Percentiles rank a stretch among this genome's conserved stretches.
phyloP scores from a whole-genome alignment of 495 filamentous ascomycete genomes.

The Penicillium longicatenatum region DNA sequence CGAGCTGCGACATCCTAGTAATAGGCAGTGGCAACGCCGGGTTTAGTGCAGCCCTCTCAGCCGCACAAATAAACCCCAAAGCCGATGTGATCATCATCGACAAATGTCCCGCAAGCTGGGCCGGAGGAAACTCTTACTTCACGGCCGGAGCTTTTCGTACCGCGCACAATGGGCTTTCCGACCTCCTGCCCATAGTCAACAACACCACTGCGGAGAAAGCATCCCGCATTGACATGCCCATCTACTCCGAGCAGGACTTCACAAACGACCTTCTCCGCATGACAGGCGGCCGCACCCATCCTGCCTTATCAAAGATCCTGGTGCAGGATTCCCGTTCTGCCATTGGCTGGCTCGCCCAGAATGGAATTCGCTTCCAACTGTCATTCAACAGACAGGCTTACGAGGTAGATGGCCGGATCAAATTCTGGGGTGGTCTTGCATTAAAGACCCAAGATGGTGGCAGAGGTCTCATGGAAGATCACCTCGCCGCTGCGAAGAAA shows the following conservation, averaged over 20 bases:
- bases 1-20: conserved; percentile 51
- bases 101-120: conserved; percentile 45
- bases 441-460: conserved; percentile 59
- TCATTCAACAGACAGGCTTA: conserved; percentile 65
- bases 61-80: conserved; percentile 38
- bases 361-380: conserved; percentile 57
- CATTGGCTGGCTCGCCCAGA: conserved; percentile 55
- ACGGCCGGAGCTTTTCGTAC: conserved; percentile 57
- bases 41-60: conserved; percentile 55
- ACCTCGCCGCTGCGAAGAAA: conserved; percentile 41
- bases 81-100: conserved; percentile 49
- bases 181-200: conserved; percentile 49
- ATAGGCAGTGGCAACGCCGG: conserved; percentile 62
- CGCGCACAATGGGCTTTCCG: conserved; percentile 43
- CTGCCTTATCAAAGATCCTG: conserved; percentile 41
- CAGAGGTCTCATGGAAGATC: conserved; percentile 54
- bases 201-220: conserved; percentile 24
- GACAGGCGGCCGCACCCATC: conserved; percentile 49
- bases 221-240: conserved; percentile 13
- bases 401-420: conserved; percentile 52
- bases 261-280: conserved; percentile 51
- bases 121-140: conserved; percentile 58
- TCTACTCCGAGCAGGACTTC: conserved; percentile 50
- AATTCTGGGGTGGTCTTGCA: conserved; percentile 64
- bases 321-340: conserved; percentile 48